These are phyloP conservation scores for Luffa acutangula DNA, from an alignment of 306 rosid species.

Conservation along the genomic window DNA sequence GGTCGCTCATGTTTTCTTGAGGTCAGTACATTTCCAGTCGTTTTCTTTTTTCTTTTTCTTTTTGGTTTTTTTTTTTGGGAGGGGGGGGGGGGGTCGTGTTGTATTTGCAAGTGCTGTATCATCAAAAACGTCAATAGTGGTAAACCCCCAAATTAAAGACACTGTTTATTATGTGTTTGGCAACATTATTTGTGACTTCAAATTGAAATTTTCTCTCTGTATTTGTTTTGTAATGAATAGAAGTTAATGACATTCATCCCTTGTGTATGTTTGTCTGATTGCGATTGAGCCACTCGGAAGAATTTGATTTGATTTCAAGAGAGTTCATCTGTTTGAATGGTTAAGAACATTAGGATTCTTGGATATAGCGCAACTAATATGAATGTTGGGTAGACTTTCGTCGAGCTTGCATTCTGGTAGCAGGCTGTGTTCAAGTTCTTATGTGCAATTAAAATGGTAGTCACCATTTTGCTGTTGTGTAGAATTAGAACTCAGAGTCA, in stretches of 20 bases:
- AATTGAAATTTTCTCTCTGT: background rate
- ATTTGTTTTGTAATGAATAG: background rate
- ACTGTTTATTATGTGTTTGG: background rate
- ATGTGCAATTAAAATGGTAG: background rate
- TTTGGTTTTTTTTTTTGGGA: background rate
- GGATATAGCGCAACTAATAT: background rate
- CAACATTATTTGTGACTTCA: constrained; percentile 6
- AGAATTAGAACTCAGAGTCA: background rate
- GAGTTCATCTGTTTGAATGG: background rate
- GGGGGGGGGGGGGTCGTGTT: background rate
- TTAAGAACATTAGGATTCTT: background rate
- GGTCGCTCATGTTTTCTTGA: background rate
- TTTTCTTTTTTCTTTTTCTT: background rate
- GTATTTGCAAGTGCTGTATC: background rate
- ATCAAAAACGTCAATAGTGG: background rate
- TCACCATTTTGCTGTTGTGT: background rate
- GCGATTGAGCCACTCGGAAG: background rate
- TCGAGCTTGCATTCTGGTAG: background rate
- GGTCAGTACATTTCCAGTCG: background rate
- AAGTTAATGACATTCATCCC: background rate
- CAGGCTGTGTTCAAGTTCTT: background rate
- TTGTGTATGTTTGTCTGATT: background rate
- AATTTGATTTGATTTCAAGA: background rate
- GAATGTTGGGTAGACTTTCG: background rate
- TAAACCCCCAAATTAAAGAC: background rate